Evolutionary conservation across 768 basidiomycete genomes (phyloP).

Genomic region (Amanita rubescens): DNA sequence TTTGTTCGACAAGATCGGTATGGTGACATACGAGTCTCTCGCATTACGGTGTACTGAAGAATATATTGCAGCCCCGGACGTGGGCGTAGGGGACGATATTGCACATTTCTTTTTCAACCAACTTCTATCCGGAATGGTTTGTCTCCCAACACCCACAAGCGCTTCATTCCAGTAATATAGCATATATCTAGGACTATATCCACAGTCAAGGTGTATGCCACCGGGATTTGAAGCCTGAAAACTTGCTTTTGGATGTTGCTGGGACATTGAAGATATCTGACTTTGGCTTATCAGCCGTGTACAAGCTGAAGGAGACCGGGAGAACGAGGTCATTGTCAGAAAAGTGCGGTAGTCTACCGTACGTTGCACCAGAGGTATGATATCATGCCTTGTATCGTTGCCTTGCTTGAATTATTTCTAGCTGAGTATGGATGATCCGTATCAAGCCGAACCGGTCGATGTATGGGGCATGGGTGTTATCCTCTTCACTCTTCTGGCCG

Average conservation of each 20-base stretch:
- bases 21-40: constrained; percentile 17
- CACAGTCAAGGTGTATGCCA: constrained; percentile 90
- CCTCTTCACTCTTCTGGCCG: constrained; percentile 81
- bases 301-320: constrained; percentile 73
- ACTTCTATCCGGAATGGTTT: constrained; percentile 73
- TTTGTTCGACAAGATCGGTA: constrained; percentile 97
- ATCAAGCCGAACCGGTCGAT: constrained; percentile 89
- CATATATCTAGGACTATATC: constrained; percentile 57
- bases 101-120: constrained; percentile 91
- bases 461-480: constrained; percentile 97
- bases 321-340: constrained; percentile 72
- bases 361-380: constrained; percentile 86
- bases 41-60: background rate
- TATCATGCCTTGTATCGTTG: background rate
- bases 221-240: constrained; percentile 96
- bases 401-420: constrained; percentile 18
- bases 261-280: constrained; percentile 91
- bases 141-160: constrained; percentile 13
- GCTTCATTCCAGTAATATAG: background rate
- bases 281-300: constrained; percentile 91
- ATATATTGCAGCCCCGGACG: constrained; percentile 67
- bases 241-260: constrained; percentile 75
- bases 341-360: constrained; percentile 87
- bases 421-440: constrained; percentile 62
- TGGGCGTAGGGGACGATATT: constrained; percentile 79